Percentiles rank a stretch among this genome's conserved stretches.
These are phyloP conservation scores for Wickerhamiella galacta DNA, from an alignment of 805 yeast genomes.

Conservation along the genomic window DNA sequence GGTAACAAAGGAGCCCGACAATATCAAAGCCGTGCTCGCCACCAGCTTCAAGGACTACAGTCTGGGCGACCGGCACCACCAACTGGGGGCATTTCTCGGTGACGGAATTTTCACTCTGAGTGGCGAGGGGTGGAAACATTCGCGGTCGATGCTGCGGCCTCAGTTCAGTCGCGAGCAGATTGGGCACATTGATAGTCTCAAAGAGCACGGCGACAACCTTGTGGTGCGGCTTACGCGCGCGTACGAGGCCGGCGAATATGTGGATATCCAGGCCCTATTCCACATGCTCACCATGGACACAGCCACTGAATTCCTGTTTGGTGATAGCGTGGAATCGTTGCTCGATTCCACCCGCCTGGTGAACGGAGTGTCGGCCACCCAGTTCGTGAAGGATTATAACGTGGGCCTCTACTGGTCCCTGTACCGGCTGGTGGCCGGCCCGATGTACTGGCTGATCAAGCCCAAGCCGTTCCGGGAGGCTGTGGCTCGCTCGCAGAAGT, in stretches of 20 bases:
- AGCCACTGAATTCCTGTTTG: slow-evolving; percentile 18
- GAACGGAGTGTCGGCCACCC: slow-evolving; percentile 13
- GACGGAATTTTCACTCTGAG: slow-evolving; percentile 24
- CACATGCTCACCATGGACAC: slow-evolving; percentile 17
- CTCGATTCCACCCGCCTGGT: slow-evolving; percentile 5
- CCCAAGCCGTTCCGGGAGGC: slow-evolving; percentile 20
- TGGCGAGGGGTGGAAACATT: slow-evolving; percentile 24
- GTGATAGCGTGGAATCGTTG: slow-evolving; percentile 12
- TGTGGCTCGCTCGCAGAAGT: slow-evolving; percentile 19
- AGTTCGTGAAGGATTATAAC: slow-evolving; percentile 15
- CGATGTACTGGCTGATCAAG: slow-evolving; percentile 10
- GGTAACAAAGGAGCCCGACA: slow-evolving; percentile 19
- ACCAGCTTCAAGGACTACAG: slow-evolving; percentile 20
- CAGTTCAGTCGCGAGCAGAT: slow-evolving; percentile 22
- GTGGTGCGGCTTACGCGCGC: slow-evolving; percentile 5
- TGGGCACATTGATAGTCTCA: slow-evolving; percentile 15
- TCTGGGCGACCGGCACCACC: slow-evolving; percentile 17
- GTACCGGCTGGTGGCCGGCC: slow-evolving; percentile 3
- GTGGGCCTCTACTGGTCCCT: slow-evolving; percentile 1
- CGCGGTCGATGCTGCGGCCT: slow-evolving; percentile 23
- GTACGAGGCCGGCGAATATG: slow-evolving; percentile 4
- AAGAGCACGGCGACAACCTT: slow-evolving; percentile 17
- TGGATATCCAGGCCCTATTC: slow-evolving; percentile 12
- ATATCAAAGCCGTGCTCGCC: slow-evolving; percentile 18
- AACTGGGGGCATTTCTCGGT: slow-evolving; percentile 20